phyloP scores from a whole-genome alignment of 2,329 filamentous ascomycete species.

The Pseudogymnoascus pannorum region DNA sequence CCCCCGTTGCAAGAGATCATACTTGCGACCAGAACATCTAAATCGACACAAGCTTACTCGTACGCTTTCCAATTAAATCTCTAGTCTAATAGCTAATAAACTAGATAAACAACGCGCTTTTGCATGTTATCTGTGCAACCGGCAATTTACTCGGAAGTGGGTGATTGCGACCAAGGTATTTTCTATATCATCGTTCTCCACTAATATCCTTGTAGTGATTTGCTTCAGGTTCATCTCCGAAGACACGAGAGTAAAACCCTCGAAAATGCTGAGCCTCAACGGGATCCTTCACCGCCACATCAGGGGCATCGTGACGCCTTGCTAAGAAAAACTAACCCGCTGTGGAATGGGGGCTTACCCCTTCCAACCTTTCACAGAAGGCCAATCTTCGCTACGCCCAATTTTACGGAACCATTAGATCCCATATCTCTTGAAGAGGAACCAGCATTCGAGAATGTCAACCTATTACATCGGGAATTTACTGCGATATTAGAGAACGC shows the following conservation, averaged over 20 bases:
- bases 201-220: not conserved
- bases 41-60: not conserved
- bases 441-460: not conserved
- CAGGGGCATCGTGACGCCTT: not conserved
- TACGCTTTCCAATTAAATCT: not conserved
- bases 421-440: not conserved
- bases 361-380: not conserved
- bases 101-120: not conserved
- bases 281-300: not conserved
- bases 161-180: not conserved
- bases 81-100: not conserved
- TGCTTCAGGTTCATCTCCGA: not conserved
- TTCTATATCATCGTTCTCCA: not conserved
- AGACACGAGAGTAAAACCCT: not conserved
- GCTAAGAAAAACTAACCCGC: not conserved
- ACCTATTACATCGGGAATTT: constrained; percentile 16
- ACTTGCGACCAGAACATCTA: not conserved
- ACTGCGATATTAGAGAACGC: constrained; percentile 30
- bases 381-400: not conserved
- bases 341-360: not conserved
- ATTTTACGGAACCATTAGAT: not conserved
- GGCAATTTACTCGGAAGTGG: not conserved
- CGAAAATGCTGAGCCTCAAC: not conserved
- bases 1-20: not conserved
- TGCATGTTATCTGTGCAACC: not conserved